Base-by-base conservation (phyloP, 2,329 filamentous ascomycete genomes). In the Fusarium sp. region DNA sequence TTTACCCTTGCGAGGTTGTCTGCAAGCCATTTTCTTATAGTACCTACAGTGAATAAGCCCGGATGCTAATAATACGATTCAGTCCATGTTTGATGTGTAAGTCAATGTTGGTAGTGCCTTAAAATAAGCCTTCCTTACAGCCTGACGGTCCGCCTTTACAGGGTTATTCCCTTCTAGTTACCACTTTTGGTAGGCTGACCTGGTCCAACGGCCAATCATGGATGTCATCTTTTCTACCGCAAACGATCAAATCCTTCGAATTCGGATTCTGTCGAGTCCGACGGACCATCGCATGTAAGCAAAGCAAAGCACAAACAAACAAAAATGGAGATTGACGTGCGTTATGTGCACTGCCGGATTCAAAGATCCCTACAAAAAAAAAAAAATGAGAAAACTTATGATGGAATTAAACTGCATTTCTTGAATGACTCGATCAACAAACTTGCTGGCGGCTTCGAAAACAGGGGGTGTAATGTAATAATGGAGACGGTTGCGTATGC, bases 401-500 rank as follows among this genome's bases (percentile, higher is more conserved):
- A 64, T 52, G 52, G 23, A 59, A 58, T 41, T 50, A 33, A 24
- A 31, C 3, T 24, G 21, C 33, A 50, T 57, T 28, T 33, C 42
- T 47, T 23, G 29, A 63, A 43, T 57, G 60, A 47, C 58, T 63
- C 49, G 26, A 35, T 13, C 21, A 28, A 26, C 42, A 64, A 57
- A 58, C 61, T 39, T 64, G 59, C 15, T 64, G 38, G 52, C 52
- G 26, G 26, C 18, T 35, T 43, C 24, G 31, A 41, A 28, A 28
- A 29, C 21, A 29, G 33, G 43, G 53, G 53, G 35, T 42, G 48
- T 29, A 18, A 52, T 20, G 6, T 41, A 28, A 54, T 55, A 69
- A 69, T 57, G 66, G 48, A 59, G 31, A 38, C 35, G 41, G 60
- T 59, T 69, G 66, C 66, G 66, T 69, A 69, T 69, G 66, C 55